Conservation (phyloP, 2,329 filamentous ascomycete species). For the Aspergillus aculeatus region DNA sequence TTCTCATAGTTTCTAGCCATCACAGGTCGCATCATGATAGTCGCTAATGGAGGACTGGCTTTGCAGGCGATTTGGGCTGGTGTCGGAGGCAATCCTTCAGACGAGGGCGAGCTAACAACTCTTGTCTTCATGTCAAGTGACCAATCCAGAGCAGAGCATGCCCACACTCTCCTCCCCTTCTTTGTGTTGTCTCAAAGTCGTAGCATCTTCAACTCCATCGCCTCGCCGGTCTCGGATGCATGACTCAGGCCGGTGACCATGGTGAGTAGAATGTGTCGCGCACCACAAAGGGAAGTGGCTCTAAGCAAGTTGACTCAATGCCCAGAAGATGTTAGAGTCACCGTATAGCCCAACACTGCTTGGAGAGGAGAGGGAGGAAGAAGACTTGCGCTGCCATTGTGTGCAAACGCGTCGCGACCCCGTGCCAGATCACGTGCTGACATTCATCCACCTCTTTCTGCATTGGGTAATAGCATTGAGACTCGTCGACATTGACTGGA, state of each 20-base stretch:
- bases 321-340: too few species aligned
- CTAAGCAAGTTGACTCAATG: too few species aligned
- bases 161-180: neutral
- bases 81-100: neutral
- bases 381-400: too few species aligned
- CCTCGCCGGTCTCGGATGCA: neutral
- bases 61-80: neutral
- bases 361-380: too few species aligned
- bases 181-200: constrained; percentile 5
- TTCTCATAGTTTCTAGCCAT: neutral
- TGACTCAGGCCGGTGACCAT: neutral
- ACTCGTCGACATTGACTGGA: too few species aligned
- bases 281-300: too few species aligned
- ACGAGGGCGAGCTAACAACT: neutral
- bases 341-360: too few species aligned
- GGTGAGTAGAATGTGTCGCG: neutral
- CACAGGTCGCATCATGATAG: too few species aligned
- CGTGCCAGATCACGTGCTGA: too few species aligned
- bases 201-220: constrained; percentile 3
- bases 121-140: constrained; percentile 4
- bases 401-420: too few species aligned
- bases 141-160: constrained; percentile 7
- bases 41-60: neutral
- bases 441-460: too few species aligned
- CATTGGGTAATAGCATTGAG: too few species aligned